Evolutionary conservation across 257 asterid genomes (phyloP).

Genomic region (Anisodus tanguticus): DNA sequence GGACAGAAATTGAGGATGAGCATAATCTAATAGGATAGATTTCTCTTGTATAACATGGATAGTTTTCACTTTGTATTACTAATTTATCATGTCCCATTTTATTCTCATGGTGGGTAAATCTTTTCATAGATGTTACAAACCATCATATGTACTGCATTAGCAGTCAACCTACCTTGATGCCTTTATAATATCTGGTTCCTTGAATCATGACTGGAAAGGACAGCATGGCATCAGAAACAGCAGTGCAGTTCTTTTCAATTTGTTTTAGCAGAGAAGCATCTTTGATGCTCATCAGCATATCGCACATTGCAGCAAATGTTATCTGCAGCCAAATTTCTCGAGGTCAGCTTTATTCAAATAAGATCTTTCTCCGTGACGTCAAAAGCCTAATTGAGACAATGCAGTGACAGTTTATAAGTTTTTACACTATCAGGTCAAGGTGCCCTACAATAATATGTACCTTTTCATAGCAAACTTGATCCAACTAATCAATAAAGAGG

Average conservation of each 20-base stretch:
- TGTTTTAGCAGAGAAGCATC: conserved; percentile 42
- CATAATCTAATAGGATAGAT: not conserved
- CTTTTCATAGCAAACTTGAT: too few relatives aligned
- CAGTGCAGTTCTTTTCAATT: conserved; percentile 49
- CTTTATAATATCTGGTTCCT: conserved; percentile 60
- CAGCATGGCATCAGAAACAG: conserved; percentile 56
- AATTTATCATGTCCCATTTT: not conserved
- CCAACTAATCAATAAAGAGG: too few relatives aligned
- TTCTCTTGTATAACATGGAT: not conserved
- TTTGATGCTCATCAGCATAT: conserved; percentile 53
- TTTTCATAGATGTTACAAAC: not conserved
- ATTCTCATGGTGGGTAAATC: not conserved
- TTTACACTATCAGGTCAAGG: too few relatives aligned
- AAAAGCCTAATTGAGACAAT: too few relatives aligned
- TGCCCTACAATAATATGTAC: too few relatives aligned
- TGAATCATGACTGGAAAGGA: conserved; percentile 63
- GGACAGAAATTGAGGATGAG: not conserved
- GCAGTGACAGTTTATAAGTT: too few relatives aligned
- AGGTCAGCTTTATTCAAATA: not conserved
- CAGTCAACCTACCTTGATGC: conserved; percentile 48
- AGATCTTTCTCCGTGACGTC: too few relatives aligned
- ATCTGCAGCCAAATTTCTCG: conserved; percentile 42
- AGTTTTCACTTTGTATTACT: too few relatives aligned
- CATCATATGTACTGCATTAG: not conserved
- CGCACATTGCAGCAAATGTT: conserved; percentile 61